A percentile compares a stretch with the other conserved stretches of the same genome.
phyloP scores from a whole-genome alignment of 2,329 filamentous ascomycete genomes.

The Colletotrichum tanaceti region DNA sequence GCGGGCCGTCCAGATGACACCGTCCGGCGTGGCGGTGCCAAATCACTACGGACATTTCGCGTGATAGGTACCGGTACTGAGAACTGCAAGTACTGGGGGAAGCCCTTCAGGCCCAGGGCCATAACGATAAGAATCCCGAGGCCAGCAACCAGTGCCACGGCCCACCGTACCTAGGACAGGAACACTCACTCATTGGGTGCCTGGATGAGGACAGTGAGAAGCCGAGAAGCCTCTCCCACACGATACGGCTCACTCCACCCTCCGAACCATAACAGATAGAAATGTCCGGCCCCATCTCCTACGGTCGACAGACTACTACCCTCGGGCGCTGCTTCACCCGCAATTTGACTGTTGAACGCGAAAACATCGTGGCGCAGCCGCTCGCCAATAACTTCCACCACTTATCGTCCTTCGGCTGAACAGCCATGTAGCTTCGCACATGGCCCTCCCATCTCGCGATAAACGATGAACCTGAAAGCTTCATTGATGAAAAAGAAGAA shows the following conservation, averaged over 20 bases:
- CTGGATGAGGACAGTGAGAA: too few relatives aligned
- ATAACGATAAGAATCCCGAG: too few relatives aligned
- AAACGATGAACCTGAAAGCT: background rate
- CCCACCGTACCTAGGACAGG: too few relatives aligned
- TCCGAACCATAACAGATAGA: background rate
- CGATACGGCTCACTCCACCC: slow-evolving; percentile 21
- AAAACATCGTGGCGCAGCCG: slow-evolving; percentile 32
- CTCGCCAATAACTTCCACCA: background rate
- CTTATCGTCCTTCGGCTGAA: background rate
- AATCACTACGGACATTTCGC: background rate
- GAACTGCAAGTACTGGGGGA: too few relatives aligned
- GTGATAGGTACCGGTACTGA: too few relatives aligned
- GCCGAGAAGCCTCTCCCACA: background rate
- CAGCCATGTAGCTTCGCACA: background rate
- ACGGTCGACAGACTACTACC: background rate
- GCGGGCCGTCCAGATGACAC: slow-evolving; percentile 20
- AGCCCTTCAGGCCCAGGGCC: too few relatives aligned
- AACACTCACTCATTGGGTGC: too few relatives aligned
- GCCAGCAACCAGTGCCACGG: too few relatives aligned
- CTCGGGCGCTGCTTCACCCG: background rate
- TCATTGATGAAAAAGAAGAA: background rate
- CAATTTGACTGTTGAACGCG: background rate
- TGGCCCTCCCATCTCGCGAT: background rate
- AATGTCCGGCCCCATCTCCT: background rate
- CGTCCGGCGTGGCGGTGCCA: slow-evolving; percentile 27